A percentile compares a stretch with the other conserved stretches of the same genome.
Evolutionary conservation across 345 rosid genomes (phyloP).

Genomic region (Lumnitzera racemosa): DNA sequence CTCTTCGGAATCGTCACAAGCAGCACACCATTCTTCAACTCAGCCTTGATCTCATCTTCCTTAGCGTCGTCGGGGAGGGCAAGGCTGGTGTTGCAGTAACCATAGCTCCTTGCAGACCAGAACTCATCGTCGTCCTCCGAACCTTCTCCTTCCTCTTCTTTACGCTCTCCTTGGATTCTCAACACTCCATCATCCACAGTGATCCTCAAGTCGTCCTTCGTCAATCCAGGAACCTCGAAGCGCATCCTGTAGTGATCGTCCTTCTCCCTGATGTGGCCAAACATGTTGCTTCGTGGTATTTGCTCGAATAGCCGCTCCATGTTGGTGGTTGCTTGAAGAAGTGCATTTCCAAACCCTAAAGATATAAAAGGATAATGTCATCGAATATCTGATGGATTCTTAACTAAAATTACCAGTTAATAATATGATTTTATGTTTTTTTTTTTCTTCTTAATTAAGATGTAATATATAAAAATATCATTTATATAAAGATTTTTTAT

Average conservation of each 20-base stretch:
- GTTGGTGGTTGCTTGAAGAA: conserved; percentile 78
- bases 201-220: conserved; percentile 71
- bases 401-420: too few relatives aligned
- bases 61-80: conserved; percentile 73
- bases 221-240: conserved; percentile 66
- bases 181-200: conserved; percentile 58
- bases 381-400: too few relatives aligned
- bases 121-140: conserved; percentile 53
- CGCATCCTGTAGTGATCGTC: conserved; percentile 69
- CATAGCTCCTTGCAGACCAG: conserved; percentile 41
- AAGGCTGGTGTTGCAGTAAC: conserved; percentile 56
- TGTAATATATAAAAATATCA: too few relatives aligned
- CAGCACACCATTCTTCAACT: conserved; percentile 70
- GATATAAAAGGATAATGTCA: background rate
- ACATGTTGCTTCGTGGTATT: conserved; percentile 38
- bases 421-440: too few relatives aligned
- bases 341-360: conserved; percentile 59
- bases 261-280: conserved; percentile 51
- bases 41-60: conserved; percentile 63
- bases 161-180: conserved; percentile 61
- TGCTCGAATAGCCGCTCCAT: conserved; percentile 63
- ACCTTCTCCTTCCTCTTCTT: conserved; percentile 38
- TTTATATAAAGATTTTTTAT: too few relatives aligned
- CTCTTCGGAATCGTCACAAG: conserved; percentile 44
- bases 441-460: too few relatives aligned